Percentiles rank a stretch among this genome's conserved stretches.
Evolutionary conservation across 129 eudicot species (phyloP).

Genomic region (Apium graveolens): DNA sequence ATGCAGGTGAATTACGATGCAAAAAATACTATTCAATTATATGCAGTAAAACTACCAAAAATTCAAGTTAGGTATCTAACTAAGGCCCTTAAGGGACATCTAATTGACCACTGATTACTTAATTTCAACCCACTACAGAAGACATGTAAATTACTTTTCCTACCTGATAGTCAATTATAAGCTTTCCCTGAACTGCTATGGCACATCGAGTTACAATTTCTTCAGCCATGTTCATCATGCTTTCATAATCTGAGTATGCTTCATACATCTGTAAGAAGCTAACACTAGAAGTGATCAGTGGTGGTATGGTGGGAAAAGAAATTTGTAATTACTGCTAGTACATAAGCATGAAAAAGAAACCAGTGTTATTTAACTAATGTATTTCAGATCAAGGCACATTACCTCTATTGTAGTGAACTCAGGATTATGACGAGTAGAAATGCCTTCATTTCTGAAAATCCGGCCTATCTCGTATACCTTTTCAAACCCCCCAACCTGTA

Average conservation of each 20-base stretch:
- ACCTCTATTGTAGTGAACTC: conserved; percentile 99
- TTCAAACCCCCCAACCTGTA: conserved; percentile 94
- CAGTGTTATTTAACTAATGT: not conserved
- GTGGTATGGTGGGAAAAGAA: conserved; percentile 6
- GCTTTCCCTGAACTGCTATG: conserved; percentile 84
- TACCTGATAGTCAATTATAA: conserved; percentile 86
- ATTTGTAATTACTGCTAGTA: not conserved
- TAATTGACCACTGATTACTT: not conserved
- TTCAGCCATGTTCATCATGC: conserved; percentile 98
- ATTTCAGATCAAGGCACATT: not conserved
- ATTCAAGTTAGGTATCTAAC: not conserved
- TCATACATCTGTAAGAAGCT: conserved; percentile 68
- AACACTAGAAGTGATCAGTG: conserved; percentile 11
- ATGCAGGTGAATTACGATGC: not conserved
- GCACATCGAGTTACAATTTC: conserved; percentile 86
- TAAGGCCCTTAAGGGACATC: not conserved
- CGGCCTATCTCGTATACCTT: conserved; percentile 93
- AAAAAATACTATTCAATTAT: not conserved
- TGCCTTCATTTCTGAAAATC: conserved; percentile 95
- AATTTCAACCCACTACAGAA: not conserved
- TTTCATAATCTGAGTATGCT: conserved; percentile 96
- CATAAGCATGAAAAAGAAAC: conserved; percentile 10
- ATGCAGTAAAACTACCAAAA: not conserved
- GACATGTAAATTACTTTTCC: not conserved
- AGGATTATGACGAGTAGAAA: conserved; percentile 99